Percentiles rank a stretch among this genome's conserved stretches.
phyloP scores from a whole-genome alignment of 2,329 filamentous ascomycete species.

The Aureobasidium leucospermi region DNA sequence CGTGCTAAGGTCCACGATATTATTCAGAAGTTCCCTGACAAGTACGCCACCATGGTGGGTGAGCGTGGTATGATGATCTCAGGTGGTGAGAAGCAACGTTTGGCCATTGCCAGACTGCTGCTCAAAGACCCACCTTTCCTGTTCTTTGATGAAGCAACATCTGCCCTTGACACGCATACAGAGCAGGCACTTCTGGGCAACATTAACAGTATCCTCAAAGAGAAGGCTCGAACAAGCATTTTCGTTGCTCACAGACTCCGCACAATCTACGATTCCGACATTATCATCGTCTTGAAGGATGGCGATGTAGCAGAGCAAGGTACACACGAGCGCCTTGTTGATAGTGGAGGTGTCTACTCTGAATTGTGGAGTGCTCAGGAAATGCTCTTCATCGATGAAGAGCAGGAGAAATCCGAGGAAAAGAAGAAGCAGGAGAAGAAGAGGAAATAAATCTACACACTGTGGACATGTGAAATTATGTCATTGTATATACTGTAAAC shows the following conservation, averaged over 20 bases:
- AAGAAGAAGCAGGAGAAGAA: constrained; percentile 12
- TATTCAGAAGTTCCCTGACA: constrained; percentile 72
- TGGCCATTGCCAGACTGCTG: constrained; percentile 75
- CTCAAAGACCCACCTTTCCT: constrained; percentile 84
- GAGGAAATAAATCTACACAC: background rate
- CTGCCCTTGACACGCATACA: constrained; percentile 85
- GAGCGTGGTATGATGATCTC: constrained; percentile 96
- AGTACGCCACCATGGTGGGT: constrained; percentile 84
- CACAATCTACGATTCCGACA: constrained; percentile 85
- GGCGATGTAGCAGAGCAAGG: constrained; percentile 83
- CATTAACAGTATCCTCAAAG: constrained; percentile 84
- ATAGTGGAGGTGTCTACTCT: constrained; percentile 71
- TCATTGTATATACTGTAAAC: constrained; percentile 11
- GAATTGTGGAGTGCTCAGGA: constrained; percentile 71
- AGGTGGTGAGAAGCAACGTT: constrained; percentile 82
- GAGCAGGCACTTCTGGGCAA: constrained; percentile 85
- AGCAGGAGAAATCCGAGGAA: constrained; percentile 15
- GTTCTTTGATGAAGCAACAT: constrained; percentile 94
- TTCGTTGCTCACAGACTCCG: constrained; percentile 89
- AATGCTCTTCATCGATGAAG: constrained; percentile 31
- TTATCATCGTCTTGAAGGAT: constrained; percentile 83
- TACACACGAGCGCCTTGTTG: constrained; percentile 77
- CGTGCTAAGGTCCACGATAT: constrained; percentile 80
- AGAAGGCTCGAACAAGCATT: constrained; percentile 83
- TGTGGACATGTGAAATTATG: background rate